Evolutionary conservation across 1,284 basidiomycete species (phyloP), one percentile per base, ranked within the genome.

Genomic region (Ceratobasidium sp.): DNA sequence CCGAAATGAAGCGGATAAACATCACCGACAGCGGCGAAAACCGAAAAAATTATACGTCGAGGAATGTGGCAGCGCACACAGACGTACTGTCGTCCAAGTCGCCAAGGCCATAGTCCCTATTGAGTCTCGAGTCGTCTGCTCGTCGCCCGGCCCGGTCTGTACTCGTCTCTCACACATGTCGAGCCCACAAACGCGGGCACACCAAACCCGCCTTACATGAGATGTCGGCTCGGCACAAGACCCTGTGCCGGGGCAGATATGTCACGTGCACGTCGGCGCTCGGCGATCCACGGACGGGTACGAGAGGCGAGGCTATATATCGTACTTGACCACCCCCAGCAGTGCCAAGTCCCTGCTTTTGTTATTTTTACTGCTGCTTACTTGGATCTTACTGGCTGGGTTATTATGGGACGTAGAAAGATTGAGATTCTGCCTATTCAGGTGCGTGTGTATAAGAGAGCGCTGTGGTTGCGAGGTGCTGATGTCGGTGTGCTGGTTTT

Each of bases 351-450:
- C 64, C 48, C 31, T 29, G 31, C 41, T 33, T 33, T 22, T 27
- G 29, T 69, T 69, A 69, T 69, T 69, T 69, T 72, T 60, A n/a
- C n/a, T 7, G 9, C 36, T 29, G 50, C n/a, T n/a, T 24, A 51
- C 57, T 60, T 60, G 15, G 17, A 29, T 44, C 3, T 44, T 36
- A 60, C 65, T 19, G 14, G 56, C 17, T 14, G 31, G 29, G 11
- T 48, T 50, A 60, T 36, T 51, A 94, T 95, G 94, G 94, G 94
- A 76, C 86, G 94, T 81, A 86, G 94, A 85, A 96, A 96, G 87
- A 96, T 96, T 81, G 92, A 93, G 83, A 96, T 96, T 76, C 90
- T 93, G 80, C 94, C 94, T 77, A 95, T 96, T 80, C 89, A 89
- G 44, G 91, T 93, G 79, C 80, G 90, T 86, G n/a, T 3, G 1